Evolutionary conservation across 441 rosid genomes (phyloP).

Genomic region (Pelargonium citronellum): DNA sequence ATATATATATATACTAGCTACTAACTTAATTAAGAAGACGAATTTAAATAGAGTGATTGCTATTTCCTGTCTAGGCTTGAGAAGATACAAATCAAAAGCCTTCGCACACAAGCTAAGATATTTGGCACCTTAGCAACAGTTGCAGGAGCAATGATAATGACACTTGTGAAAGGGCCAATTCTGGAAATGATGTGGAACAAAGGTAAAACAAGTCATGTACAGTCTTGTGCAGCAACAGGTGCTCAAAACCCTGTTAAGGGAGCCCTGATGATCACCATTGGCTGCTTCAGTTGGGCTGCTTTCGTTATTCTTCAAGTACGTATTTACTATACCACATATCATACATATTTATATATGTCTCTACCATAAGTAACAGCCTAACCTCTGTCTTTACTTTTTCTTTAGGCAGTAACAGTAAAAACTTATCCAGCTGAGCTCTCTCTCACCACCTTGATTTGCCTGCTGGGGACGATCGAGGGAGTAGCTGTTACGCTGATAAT

Average conservation of each 20-base stretch:
- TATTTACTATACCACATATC: no score
- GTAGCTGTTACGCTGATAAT: conserved; percentile 44
- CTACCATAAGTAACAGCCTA: not conserved
- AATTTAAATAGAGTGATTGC: no score
- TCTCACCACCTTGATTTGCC: conserved; percentile 74
- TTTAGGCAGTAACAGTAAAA: conserved; percentile 56
- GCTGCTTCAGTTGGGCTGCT: conserved; percentile 72
- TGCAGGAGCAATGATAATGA: conserved; percentile 93
- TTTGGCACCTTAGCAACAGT: conserved; percentile 73
- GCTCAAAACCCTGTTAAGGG: conserved; percentile 61
- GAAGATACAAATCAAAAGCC: conserved; percentile 44
- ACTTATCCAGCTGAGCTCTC: conserved; percentile 81
- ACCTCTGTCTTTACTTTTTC: not conserved
- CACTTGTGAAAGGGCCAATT: conserved; percentile 59
- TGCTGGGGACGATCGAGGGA: conserved; percentile 73
- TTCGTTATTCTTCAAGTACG: conserved; percentile 74
- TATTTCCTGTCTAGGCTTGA: conserved; percentile 46
- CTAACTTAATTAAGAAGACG: not conserved
- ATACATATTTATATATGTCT: no score
- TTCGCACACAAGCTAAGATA: conserved; percentile 59
- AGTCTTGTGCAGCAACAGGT: conserved; percentile 33
- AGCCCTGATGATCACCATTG: conserved; percentile 52
- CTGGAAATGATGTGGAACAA: conserved; percentile 48
- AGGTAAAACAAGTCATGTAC: conserved; percentile 30
- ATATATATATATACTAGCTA: no score